Evolutionary conservation across 1,284 basidiomycete genomes (phyloP).

Genomic region (Boletus semigastroideus): DNA sequence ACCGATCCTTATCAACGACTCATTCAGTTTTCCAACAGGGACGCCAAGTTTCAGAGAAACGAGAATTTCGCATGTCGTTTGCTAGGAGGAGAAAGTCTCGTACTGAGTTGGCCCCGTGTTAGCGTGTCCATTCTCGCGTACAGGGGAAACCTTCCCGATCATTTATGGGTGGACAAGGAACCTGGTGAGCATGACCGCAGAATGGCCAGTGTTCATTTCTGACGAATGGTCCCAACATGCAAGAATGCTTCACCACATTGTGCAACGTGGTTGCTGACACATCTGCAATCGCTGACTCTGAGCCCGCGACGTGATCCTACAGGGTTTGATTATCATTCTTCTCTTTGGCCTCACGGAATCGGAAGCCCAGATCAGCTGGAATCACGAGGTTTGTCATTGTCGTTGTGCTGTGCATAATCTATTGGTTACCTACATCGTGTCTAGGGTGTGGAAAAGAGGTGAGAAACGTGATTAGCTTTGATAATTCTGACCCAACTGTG

Average conservation of each 20-base stretch:
- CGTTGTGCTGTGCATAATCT: no score
- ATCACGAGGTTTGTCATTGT: slow-evolving; percentile 7
- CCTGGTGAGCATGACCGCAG: slow-evolving; percentile 5
- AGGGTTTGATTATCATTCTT: slow-evolving; percentile 9
- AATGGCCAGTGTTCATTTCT: not conserved
- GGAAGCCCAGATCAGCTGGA: slow-evolving; percentile 22
- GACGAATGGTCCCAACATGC: not conserved
- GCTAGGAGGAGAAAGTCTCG: not conserved
- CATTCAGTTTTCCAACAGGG: slow-evolving; percentile 18
- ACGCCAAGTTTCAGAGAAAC: slow-evolving; percentile 22
- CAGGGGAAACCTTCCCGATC: slow-evolving; percentile 3
- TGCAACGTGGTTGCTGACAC: slow-evolving; percentile 12
- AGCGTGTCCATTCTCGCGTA: slow-evolving; percentile 8
- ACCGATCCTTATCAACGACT: not conserved
- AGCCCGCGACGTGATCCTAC: not conserved
- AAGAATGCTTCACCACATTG: slow-evolving; percentile 11
- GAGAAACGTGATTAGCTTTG: slow-evolving; percentile 4
- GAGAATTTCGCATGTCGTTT: not conserved
- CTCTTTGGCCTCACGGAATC: slow-evolving; percentile 23
- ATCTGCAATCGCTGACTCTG: slow-evolving; percentile 5
- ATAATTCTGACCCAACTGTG: slow-evolving; percentile 1
- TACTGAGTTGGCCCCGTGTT: not conserved
- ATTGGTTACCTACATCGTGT: not conserved
- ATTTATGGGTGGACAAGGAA: slow-evolving; percentile 22
- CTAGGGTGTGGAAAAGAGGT: slow-evolving; percentile 30